These are phyloP conservation scores for Buddleja alternifolia DNA, from an alignment of 257 asterid genomes.

Conservation along the genomic window DNA sequence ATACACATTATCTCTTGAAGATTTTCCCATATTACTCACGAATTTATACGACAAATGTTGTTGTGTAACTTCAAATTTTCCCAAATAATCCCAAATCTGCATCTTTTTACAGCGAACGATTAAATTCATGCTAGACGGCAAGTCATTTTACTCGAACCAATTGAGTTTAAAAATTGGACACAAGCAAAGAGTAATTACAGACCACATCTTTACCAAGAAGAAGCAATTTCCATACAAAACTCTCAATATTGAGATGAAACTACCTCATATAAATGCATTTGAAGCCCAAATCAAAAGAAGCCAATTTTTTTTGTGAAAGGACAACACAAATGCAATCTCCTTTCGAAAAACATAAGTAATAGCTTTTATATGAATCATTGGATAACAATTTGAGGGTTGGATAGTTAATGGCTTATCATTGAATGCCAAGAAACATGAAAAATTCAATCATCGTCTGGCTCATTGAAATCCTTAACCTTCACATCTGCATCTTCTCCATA, in stretches of 20 bases:
- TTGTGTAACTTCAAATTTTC: no score
- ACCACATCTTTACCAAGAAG: no score
- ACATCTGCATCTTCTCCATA: constrained; percentile 95
- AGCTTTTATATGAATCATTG: not conserved
- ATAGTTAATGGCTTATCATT: not conserved
- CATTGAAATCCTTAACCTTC: constrained; percentile 86
- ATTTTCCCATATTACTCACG: no score
- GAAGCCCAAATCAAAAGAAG: not conserved
- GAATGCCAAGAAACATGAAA: constrained; percentile 17
- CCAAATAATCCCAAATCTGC: no score
- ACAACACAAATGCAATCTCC: constrained; percentile 6
- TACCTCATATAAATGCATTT: not conserved
- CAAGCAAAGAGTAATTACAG: no score
- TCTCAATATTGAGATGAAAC: not conserved
- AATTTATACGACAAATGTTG: no score
- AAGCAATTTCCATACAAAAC: not conserved
- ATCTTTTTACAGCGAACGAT: no score
- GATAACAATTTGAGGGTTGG: not conserved
- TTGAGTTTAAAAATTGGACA: no score
- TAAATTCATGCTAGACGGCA: no score
- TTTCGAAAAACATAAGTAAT: not conserved
- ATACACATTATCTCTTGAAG: no score
- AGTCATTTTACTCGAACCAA: no score
- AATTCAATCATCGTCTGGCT: constrained; percentile 54
- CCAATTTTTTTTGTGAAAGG: not conserved